Conservation (phyloP, 164 flowering plant species). For the Liriodendron chinense region DNA sequence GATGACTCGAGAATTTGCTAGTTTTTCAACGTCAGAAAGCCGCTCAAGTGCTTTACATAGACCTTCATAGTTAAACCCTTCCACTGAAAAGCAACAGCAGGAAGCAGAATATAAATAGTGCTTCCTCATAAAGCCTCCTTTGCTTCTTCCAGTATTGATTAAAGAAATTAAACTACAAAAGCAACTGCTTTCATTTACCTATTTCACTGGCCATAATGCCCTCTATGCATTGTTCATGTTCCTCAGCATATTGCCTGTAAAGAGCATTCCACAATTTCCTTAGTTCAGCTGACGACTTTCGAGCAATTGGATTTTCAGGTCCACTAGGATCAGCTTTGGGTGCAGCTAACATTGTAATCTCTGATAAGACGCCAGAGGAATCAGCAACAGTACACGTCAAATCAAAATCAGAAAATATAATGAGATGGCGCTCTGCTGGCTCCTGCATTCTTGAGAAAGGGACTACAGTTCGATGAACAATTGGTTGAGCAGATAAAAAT, state of each 20-base stretch:
- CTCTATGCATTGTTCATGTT: slow-evolving; percentile 86
- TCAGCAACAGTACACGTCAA: slow-evolving; percentile 91
- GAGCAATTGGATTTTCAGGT: slow-evolving; percentile 25
- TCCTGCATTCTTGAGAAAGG: slow-evolving; percentile 62
- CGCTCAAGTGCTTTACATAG: slow-evolving; percentile 61
- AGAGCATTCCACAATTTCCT: slow-evolving; percentile 76
- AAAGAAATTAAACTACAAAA: not conserved
- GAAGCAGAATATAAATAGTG: not conserved
- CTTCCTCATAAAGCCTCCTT: not conserved
- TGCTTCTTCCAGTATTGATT: not conserved
- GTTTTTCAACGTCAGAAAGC: slow-evolving; percentile 73
- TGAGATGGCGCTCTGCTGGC: slow-evolving; percentile 43
- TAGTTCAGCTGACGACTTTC: slow-evolving; percentile 71
- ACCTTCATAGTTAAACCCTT: slow-evolving; percentile 47
- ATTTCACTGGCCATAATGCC: slow-evolving; percentile 46
- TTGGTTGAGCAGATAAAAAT: slow-evolving; percentile 77
- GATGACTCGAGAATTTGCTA: slow-evolving; percentile 68
- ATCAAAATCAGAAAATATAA: slow-evolving; percentile 93
- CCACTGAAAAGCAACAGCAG: slow-evolving; percentile 41
- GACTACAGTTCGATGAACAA: slow-evolving; percentile 56
- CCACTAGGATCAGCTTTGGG: slow-evolving; percentile 61
- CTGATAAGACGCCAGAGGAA: slow-evolving; percentile 95
- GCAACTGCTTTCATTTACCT: slow-evolving; percentile 36
- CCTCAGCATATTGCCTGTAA: slow-evolving; percentile 78
- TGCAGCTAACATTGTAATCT: slow-evolving; percentile 82